These are phyloP conservation scores for Fusarium bulbicola DNA, from an alignment of 2,329 filamentous ascomycete species.

Conservation along the genomic window DNA sequence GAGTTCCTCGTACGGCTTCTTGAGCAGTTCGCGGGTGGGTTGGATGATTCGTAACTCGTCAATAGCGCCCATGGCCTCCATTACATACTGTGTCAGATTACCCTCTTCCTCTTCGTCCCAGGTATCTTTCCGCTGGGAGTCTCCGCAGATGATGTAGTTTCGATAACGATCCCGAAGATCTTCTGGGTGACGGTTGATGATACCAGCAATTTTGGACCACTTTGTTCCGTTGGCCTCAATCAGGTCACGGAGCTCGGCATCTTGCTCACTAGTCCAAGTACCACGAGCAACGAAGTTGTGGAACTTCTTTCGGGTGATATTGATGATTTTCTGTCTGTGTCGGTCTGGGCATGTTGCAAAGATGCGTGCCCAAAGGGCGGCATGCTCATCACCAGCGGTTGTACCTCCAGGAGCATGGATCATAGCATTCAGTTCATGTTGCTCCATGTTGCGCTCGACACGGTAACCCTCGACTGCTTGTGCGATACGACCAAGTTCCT, in stretches of 20 bases:
- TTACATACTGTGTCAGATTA: slow-evolving; percentile 61
- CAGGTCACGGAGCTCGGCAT: slow-evolving; percentile 48
- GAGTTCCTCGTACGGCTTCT: slow-evolving; percentile 59
- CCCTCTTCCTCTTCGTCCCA: slow-evolving; percentile 72
- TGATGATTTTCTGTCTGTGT: slow-evolving; percentile 62
- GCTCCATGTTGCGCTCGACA: slow-evolving; percentile 52
- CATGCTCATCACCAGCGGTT: slow-evolving; percentile 48
- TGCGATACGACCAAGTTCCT: slow-evolving; percentile 54
- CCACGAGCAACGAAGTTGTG: slow-evolving; percentile 70
- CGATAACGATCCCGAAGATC: slow-evolving; percentile 77
- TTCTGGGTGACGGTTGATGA: slow-evolving; percentile 70
- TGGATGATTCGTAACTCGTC: slow-evolving; percentile 50
- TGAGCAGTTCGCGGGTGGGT: slow-evolving; percentile 44
- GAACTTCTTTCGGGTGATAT: slow-evolving; percentile 68
- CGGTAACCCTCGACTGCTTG: slow-evolving; percentile 56
- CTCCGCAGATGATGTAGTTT: slow-evolving; percentile 70
- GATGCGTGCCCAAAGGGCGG: slow-evolving; percentile 61
- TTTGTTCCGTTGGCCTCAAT: slow-evolving; percentile 54
- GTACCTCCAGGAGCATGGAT: slow-evolving; percentile 50
- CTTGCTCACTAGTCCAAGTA: slow-evolving; percentile 52
- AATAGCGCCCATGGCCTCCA: slow-evolving; percentile 60
- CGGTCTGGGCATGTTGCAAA: slow-evolving; percentile 59
- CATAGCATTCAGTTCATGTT: slow-evolving; percentile 59
- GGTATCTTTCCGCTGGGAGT: slow-evolving; percentile 58
- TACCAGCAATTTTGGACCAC: slow-evolving; percentile 69